Evolutionary conservation across 2,329 filamentous ascomycete species (phyloP), one percentile per base, ranked within the genome.

Genomic region (Parastagonospora nodorum): DNA sequence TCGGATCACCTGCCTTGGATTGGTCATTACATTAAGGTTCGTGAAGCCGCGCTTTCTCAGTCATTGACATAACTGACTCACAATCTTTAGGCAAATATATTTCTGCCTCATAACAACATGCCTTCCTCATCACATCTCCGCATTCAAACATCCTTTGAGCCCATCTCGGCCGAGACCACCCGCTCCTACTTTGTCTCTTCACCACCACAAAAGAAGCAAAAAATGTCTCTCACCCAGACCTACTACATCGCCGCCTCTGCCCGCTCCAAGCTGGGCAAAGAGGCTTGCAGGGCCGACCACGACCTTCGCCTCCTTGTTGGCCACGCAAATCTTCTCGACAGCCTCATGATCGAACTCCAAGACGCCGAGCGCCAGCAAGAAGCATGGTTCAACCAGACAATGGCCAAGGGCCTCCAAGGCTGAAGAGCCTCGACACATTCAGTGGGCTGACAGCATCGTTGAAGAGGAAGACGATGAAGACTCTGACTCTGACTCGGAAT

Each of bases 211-310:
- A 79, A 79, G 75, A 79, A 88, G 80, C 89, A 92, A 78, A 92
- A 88, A 79, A 97, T 97, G 94, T 95, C 89, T 75, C 88, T 97
- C 80, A 95, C 93, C 27, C 92, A 97, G 79, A 97, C 93, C 56
- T 99, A 97, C 88, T 96, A 91, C 81, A 88, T 97, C 68, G 94
- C 94, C 74, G 92, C 96, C 83, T 93, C 92, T 78, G 94, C 94
- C 73, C 87, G 94, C 75, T 88, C 88, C 67, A 99, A 99, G 91
- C 92, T 99, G 72, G 92, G 92, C 61, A 85, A 84, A 60, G 93
- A 97, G 80, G 94, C 94, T 80, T 86, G 87, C 76, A 88, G 88
- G 69, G 82, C 90, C 67, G 93, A 97, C 74, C 94, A 97, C 83
- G 87, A 97, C 81, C 89, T 99, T 58, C 88, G 93, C 72, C 86